Evolutionary conservation across 208 protist species (phyloP), one percentile per base, ranked within the genome.

Genomic region (Leishmania martiniquensis): DNA sequence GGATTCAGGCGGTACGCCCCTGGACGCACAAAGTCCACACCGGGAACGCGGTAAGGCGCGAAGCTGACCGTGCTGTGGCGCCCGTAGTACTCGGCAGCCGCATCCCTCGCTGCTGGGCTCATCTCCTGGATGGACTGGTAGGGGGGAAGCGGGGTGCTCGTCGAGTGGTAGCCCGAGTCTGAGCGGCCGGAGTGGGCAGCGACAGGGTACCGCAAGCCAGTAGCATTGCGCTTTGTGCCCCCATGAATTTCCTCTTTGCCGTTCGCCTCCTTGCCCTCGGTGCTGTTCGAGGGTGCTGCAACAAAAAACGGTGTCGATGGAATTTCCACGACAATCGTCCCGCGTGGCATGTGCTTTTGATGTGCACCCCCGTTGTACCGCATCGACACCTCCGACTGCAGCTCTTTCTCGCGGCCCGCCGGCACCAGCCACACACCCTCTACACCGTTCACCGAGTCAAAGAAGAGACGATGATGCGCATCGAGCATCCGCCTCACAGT

Each of bases 391-490:
- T 91, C 80, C 22, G 68, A 68, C 60, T 82, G 71, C 49, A 95
- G 78, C 68, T 29, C 69, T 4, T 62, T 57, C 69, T 87, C 75
- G 17, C 51, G 62, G 37, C 76, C 76, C 37, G 77, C 12, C 13
- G 81, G 81, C 57, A 86, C 79, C 25, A 87, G 54, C 89, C 91
- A 95, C 68, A 93, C 86, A 47, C 91, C 91, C 75, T 95, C 89
- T 70, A 92, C 87, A 29, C 82, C 84, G 55, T 85, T 42, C 22
- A 89, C 75, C 25, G 51, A 74, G 78, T 95, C 91, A 74, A 87
- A 93, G 77, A 93, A 89, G 72, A 93, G 47, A 62, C 91, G 91
- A 87, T 93, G 91, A 68, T 95, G 84, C 65, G 82, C 81, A 34
- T 69, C 66, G 60, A 92, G 83, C 45, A 95, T 78, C 39, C 76